phyloP scores from a whole-genome alignment of 1,284 basidiomycete genomes.

The Tilletia setariae region DNA sequence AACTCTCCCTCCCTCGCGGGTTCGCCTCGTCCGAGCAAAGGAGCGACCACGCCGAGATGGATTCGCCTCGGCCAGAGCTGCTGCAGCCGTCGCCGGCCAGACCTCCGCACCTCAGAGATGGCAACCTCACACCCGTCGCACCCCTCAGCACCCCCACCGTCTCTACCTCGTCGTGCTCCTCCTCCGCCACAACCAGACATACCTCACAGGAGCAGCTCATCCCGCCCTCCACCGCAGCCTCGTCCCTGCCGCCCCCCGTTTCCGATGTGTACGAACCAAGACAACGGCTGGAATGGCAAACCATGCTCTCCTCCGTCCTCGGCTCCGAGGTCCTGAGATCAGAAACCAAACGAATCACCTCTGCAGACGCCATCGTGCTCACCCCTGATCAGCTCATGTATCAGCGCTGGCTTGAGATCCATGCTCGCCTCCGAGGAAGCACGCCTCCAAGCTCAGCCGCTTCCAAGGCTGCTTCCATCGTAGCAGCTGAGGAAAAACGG shows the following conservation, averaged over 20 bases:
- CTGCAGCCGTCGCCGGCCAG: too few relatives aligned
- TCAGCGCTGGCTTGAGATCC: constrained; percentile 80
- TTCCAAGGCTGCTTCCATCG: constrained; percentile 30
- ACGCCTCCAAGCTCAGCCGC: neutral
- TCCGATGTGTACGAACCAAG: constrained; percentile 15
- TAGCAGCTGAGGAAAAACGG: constrained; percentile 75
- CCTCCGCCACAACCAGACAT: neutral
- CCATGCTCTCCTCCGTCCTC: constrained; percentile 52
- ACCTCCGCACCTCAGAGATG: too few relatives aligned
- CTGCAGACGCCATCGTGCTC: constrained; percentile 47
- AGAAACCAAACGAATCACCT: constrained; percentile 56
- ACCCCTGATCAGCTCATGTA: constrained; percentile 49
- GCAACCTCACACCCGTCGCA: too few relatives aligned
- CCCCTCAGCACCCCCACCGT: neutral
- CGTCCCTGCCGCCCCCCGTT: neutral
- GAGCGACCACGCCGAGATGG: too few relatives aligned
- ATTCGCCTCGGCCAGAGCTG: too few relatives aligned
- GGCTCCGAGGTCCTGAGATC: constrained; percentile 50
- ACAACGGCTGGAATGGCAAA: constrained; percentile 53
- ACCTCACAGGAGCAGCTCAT: neutral
- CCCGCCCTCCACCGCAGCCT: neutral
- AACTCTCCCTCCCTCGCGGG: too few relatives aligned
- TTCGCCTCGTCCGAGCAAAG: too few relatives aligned
- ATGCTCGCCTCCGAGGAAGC: neutral
- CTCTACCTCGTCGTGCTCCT: constrained; percentile 7